Evolutionary conservation across 2,329 filamentous ascomycete species (phyloP).

Genomic region (Sporothrix schenckii): DNA sequence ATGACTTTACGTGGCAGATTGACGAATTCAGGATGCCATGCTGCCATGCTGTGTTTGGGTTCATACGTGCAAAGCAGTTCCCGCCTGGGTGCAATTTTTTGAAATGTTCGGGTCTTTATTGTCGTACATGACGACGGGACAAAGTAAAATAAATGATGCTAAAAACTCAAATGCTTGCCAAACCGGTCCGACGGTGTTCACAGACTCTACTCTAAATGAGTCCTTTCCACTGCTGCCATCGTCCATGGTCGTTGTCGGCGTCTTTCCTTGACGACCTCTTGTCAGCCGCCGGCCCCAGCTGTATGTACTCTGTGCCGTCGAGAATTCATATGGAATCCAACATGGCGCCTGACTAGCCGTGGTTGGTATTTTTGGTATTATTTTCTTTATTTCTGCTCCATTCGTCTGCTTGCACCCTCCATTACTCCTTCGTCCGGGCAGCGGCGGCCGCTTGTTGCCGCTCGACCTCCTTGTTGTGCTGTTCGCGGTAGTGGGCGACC

Average conservation of each 20-base stretch:
- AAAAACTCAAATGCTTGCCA: constrained; percentile 24
- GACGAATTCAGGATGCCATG: neutral
- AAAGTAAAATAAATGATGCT: constrained; percentile 20
- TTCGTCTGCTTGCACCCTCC: neutral
- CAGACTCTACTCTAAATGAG: neutral
- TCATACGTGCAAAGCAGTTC: no score
- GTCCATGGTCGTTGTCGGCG: neutral
- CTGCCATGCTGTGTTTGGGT: neutral
- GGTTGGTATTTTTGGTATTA: constrained; percentile 17
- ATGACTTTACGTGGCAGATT: neutral
- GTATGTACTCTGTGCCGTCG: neutral
- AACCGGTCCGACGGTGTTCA: neutral
- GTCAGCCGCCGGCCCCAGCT: neutral
- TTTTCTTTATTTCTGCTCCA: neutral
- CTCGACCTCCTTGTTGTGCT: constrained; percentile 59
- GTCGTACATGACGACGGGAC: neutral
- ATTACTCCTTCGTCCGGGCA: constrained; percentile 43
- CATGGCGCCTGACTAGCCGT: constrained; percentile 10
- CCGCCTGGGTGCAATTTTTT: neutral
- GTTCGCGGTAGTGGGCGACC: constrained; percentile 59
- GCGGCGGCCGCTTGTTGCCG: constrained; percentile 50
- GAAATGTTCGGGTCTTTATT: neutral
- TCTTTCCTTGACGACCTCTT: neutral
- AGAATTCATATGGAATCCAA: neutral
- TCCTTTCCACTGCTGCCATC: neutral